phyloP scores from a whole-genome alignment of 352 stramenopile genomes.

The Elongisporangium prolatum region DNA sequence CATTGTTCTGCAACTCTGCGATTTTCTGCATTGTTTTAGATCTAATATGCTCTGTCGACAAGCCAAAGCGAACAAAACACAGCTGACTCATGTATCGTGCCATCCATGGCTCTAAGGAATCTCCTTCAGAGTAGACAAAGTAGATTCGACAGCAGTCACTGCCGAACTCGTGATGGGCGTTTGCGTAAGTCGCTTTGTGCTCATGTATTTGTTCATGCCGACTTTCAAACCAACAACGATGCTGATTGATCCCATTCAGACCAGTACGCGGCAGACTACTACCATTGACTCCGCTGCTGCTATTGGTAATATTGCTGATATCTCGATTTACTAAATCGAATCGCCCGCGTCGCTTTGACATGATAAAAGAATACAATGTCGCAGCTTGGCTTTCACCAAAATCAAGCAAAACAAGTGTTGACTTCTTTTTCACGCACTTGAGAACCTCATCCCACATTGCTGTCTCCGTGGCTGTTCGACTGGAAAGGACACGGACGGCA shows the following conservation, averaged over 20 bases:
- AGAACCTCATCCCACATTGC: constrained; percentile 40
- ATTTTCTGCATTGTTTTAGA: constrained; percentile 24
- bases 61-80: constrained; percentile 36
- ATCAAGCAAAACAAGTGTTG: constrained; percentile 33
- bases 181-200: neutral
- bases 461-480: constrained; percentile 4
- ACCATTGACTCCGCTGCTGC: neutral
- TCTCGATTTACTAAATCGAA: constrained; percentile 51
- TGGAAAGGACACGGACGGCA: constrained; percentile 10
- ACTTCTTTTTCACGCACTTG: constrained; percentile 30
- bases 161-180: constrained; percentile 20
- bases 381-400: constrained; percentile 22
- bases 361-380: constrained; percentile 33
- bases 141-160: constrained; percentile 40
- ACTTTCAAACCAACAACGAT: constrained; percentile 35
- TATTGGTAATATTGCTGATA: constrained; percentile 17
- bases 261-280: neutral
- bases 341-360: constrained; percentile 34
- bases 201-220: neutral
- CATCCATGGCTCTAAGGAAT: constrained; percentile 32
- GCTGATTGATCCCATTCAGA: neutral
- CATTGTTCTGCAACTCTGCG: constrained; percentile 21
- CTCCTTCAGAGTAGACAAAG: constrained; percentile 37
- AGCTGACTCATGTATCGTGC: constrained; percentile 32
- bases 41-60: constrained; percentile 28